Conservation (phyloP, 2,329 filamentous ascomycete genomes). For the Byssothecium circinans region DNA sequence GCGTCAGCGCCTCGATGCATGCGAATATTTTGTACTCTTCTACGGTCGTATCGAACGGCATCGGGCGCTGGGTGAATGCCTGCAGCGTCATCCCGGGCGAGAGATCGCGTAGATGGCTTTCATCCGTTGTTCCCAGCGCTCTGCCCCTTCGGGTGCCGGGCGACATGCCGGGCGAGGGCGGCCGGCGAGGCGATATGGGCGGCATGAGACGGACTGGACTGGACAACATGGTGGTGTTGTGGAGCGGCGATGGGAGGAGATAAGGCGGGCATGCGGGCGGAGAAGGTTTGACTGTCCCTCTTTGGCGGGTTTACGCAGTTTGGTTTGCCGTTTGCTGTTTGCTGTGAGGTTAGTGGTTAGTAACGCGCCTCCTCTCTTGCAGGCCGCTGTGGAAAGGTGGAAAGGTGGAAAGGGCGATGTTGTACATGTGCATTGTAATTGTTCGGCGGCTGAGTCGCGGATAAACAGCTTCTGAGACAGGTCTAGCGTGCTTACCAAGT, state of each 20-base stretch:
- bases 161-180: constrained; percentile 39
- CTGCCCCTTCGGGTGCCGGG: constrained; percentile 33
- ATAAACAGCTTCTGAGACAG: neutral
- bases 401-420: neutral
- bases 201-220: constrained; percentile 36
- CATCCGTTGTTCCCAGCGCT: constrained; percentile 29
- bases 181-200: constrained; percentile 34
- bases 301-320: neutral
- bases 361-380: neutral
- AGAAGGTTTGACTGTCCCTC: constrained; percentile 8
- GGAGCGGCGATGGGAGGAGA: constrained; percentile 15
- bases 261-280: constrained; percentile 20
- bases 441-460: neutral
- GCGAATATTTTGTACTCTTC: constrained; percentile 46
- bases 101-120: constrained; percentile 37
- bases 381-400: neutral
- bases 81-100: constrained; percentile 48
- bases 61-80: constrained; percentile 47
- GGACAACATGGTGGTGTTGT: constrained; percentile 26
- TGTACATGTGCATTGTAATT: neutral
- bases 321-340: neutral
- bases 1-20: constrained; percentile 65
- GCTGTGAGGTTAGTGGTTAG: constrained; percentile 24
- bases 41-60: constrained; percentile 46
- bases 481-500: neutral